These are phyloP conservation scores for Aspergillus carlsbadensis DNA, from an alignment of 495 filamentous ascomycete genomes.

Conservation along the genomic window DNA sequence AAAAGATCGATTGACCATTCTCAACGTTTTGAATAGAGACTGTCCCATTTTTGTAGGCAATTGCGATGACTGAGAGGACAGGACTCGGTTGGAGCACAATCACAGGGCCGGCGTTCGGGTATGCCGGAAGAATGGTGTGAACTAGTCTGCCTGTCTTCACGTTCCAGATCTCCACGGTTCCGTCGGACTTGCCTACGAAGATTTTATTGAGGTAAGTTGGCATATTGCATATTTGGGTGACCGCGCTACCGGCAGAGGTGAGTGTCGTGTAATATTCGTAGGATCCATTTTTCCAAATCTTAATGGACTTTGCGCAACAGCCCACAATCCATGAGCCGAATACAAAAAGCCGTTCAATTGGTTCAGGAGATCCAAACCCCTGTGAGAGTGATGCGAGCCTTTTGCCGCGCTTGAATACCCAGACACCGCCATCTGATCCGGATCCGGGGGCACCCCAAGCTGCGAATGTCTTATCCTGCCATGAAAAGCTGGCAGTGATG, in stretches of 20 bases:
- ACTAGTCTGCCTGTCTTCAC: slow-evolving; percentile 84
- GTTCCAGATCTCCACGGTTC: slow-evolving; percentile 97
- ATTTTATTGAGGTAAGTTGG: slow-evolving; percentile 96
- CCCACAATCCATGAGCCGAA: slow-evolving; percentile 93
- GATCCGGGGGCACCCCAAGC: slow-evolving; percentile 70
- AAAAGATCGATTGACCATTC: slow-evolving; percentile 66
- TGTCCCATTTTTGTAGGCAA: slow-evolving; percentile 77
- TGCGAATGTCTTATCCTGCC: slow-evolving; percentile 82
- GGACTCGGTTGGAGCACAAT: slow-evolving; percentile 81
- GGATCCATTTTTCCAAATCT: slow-evolving; percentile 84
- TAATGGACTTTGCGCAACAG: slow-evolving; percentile 69
- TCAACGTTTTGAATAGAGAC: slow-evolving; percentile 79
- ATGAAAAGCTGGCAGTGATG: slow-evolving; percentile 84
- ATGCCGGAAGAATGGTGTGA: slow-evolving; percentile 75
- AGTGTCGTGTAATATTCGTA: slow-evolving; percentile 89
- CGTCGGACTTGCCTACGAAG: slow-evolving; percentile 80
- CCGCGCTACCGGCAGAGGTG: slow-evolving; percentile 42
- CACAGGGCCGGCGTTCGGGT: slow-evolving; percentile 65
- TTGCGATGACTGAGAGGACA: slow-evolving; percentile 79
- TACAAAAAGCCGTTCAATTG: slow-evolving; percentile 73
- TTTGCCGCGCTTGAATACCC: slow-evolving; percentile 94
- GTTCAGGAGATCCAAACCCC: slow-evolving; percentile 53
- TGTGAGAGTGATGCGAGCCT: slow-evolving; percentile 74
- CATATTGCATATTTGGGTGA: slow-evolving; percentile 74
- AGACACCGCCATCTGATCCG: slow-evolving; percentile 65